These are phyloP conservation scores for Plasmodium inui DNA, from an alignment of 169 alveolate genomes.

Conservation along the genomic window DNA sequence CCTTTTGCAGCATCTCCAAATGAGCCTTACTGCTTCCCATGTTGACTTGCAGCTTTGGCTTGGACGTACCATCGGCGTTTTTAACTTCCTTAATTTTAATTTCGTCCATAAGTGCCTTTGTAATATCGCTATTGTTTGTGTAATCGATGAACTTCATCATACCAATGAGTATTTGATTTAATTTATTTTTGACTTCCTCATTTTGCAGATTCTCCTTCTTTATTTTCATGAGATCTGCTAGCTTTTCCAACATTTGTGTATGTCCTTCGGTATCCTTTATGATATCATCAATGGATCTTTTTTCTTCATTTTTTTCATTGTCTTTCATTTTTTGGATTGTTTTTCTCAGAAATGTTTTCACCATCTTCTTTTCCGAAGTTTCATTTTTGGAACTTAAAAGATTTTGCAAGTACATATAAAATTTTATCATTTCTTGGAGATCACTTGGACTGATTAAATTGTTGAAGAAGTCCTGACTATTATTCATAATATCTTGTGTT, in stretches of 20 bases:
- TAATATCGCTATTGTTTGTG: slow-evolving; percentile 38
- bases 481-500: background rate
- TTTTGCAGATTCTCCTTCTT: slow-evolving; percentile 34
- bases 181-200: slow-evolving; percentile 46
- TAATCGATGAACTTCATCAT: slow-evolving; percentile 68
- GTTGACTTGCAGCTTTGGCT: slow-evolving; percentile 57
- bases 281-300: slow-evolving; percentile 67
- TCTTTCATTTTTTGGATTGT: slow-evolving; percentile 70
- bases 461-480: background rate
- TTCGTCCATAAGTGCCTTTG: slow-evolving; percentile 38
- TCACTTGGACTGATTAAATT: slow-evolving; percentile 63
- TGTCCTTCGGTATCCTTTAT: slow-evolving; percentile 73
- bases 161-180: slow-evolving; percentile 72
- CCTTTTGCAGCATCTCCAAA: slow-evolving; percentile 67
- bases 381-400: slow-evolving; percentile 56
- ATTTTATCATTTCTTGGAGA: slow-evolving; percentile 67
- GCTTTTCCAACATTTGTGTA: slow-evolving; percentile 62
- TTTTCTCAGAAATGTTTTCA: slow-evolving; percentile 68
- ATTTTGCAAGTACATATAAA: slow-evolving; percentile 71
- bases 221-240: slow-evolving; percentile 56
- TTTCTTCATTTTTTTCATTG: slow-evolving; percentile 60
- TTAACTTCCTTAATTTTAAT: slow-evolving; percentile 50
- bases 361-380: slow-evolving; percentile 73
- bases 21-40: slow-evolving; percentile 49
- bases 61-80: slow-evolving; percentile 17